phyloP scores from a whole-genome alignment of 31 red algal genomes.

The Odonthalia washingtoniensis region DNA sequence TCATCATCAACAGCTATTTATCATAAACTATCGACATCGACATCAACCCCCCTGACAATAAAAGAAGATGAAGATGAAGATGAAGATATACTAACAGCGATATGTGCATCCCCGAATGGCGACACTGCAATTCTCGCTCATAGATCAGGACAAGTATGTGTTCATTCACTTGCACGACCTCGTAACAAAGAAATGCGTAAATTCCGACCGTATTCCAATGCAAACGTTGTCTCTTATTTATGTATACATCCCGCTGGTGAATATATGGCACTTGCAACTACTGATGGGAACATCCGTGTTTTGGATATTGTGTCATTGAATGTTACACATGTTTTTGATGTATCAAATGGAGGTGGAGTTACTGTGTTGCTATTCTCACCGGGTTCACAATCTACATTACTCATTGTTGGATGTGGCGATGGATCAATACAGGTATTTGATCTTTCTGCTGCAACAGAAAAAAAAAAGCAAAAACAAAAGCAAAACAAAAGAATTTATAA shows the following conservation, averaged over 20 bases:
- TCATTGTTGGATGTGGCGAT: conserved; percentile 49
- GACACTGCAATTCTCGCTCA: conserved; percentile 32
- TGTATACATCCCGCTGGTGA: conserved; percentile 50
- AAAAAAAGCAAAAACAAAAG: background rate
- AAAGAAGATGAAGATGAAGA: too few species aligned
- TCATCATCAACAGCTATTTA: background rate
- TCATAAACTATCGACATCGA: background rate
- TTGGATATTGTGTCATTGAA: conserved; percentile 39
- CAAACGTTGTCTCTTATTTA: conserved; percentile 46
- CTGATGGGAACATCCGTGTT: conserved; percentile 55
- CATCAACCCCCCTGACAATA: background rate
- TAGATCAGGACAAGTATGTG: conserved; percentile 20
- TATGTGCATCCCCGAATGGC: conserved; percentile 20
- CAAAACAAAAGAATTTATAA: background rate
- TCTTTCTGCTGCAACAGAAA: conserved; percentile 18
- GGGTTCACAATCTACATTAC: background rate
- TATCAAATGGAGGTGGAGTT: conserved; percentile 1
- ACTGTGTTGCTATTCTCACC: conserved; percentile 30
- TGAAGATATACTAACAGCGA: background rate
- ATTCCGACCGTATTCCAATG: conserved; percentile 36
- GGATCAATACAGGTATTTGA: conserved; percentile 43
- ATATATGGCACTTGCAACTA: conserved; percentile 47
- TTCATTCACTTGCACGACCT: conserved; percentile 27
- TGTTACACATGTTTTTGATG: conserved; percentile 53
- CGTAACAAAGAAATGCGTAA: too few species aligned